phyloP scores from a whole-genome alignment of 2,329 filamentous ascomycete genomes.

The Venturia pyrina region DNA sequence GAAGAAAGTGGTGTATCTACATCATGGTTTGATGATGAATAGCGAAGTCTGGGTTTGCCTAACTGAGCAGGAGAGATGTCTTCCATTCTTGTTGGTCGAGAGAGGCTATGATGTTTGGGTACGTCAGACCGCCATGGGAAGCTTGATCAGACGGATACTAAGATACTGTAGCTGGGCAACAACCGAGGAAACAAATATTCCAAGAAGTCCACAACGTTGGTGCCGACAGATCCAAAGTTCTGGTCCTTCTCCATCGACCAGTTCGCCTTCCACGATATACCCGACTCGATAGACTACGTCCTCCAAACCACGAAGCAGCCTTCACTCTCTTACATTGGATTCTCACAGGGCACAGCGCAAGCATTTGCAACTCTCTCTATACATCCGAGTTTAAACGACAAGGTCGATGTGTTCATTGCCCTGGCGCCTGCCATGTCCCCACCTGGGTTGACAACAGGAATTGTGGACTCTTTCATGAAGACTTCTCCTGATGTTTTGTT shows the following conservation, averaged over 20 bases:
- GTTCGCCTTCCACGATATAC: conserved; percentile 96
- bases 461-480: conserved; percentile 89
- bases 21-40: conserved; percentile 97
- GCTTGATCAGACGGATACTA: conserved; percentile 14
- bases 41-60: conserved; percentile 96
- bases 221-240: conserved; percentile 67
- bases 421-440: conserved; percentile 95
- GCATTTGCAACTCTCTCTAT: conserved; percentile 90
- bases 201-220: conserved; percentile 74
- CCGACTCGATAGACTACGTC: conserved; percentile 87
- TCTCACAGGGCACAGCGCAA: conserved; percentile 94
- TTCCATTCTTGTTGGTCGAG: conserved; percentile 84
- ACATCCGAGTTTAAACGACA: conserved; percentile 81
- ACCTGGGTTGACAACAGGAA: conserved; percentile 75
- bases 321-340: conserved; percentile 90
- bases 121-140: conserved; percentile 22
- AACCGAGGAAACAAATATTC: conserved; percentile 99
- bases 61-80: conserved; percentile 73
- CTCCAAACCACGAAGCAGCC: conserved; percentile 71
- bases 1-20: conserved; percentile 86
- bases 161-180: conserved; percentile 64
- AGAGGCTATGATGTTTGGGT: conserved; percentile 94
- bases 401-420: conserved; percentile 92
- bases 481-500: conserved; percentile 87
- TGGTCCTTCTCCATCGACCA: conserved; percentile 99